Percentiles rank a stretch among this genome's conserved stretches.
Evolutionary conservation across 192 early-diverging fungal species (phyloP).

Genomic region (Mortierella hygrophila): DNA sequence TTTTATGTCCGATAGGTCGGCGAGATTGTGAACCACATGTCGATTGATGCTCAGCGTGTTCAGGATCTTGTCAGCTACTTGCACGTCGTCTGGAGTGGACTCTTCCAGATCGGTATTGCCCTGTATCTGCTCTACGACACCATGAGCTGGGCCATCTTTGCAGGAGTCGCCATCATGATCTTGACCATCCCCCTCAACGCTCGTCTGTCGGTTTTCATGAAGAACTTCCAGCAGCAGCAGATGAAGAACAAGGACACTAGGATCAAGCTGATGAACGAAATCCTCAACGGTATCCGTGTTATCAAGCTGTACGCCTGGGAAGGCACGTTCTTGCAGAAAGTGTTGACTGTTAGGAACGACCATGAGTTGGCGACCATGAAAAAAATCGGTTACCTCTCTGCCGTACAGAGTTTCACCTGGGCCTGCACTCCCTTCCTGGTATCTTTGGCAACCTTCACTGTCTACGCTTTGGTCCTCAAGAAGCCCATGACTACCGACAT

Average conservation of each 20-base stretch:
- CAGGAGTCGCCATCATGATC: slow-evolving; percentile 87
- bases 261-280: slow-evolving; percentile 74
- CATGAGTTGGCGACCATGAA: slow-evolving; percentile 82
- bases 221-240: slow-evolving; percentile 79
- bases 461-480: slow-evolving; percentile 75
- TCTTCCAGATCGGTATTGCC: slow-evolving; percentile 82
- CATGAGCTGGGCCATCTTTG: slow-evolving; percentile 85
- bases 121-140: slow-evolving; percentile 84
- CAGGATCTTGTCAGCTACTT: slow-evolving; percentile 76
- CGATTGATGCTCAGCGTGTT: slow-evolving; percentile 74
- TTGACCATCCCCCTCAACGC: slow-evolving; percentile 86
- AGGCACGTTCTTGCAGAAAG: slow-evolving; percentile 79
- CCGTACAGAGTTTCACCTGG: slow-evolving; percentile 83
- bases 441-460: slow-evolving; percentile 83
- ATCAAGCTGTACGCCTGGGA: slow-evolving; percentile 99
- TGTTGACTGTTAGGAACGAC: slow-evolving; percentile 76
- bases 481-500: slow-evolving; percentile 75
- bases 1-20: slow-evolving; percentile 33
- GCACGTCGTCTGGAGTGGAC: slow-evolving; percentile 82
- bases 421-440: slow-evolving; percentile 91
- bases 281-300: slow-evolving; percentile 91
- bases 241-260: slow-evolving; percentile 84
- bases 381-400: slow-evolving; percentile 77
- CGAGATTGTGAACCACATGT: slow-evolving; percentile 73
- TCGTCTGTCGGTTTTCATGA: slow-evolving; percentile 71